phyloP scores from a whole-genome alignment of 306 rosid genomes.

The Cicer judaicum region DNA sequence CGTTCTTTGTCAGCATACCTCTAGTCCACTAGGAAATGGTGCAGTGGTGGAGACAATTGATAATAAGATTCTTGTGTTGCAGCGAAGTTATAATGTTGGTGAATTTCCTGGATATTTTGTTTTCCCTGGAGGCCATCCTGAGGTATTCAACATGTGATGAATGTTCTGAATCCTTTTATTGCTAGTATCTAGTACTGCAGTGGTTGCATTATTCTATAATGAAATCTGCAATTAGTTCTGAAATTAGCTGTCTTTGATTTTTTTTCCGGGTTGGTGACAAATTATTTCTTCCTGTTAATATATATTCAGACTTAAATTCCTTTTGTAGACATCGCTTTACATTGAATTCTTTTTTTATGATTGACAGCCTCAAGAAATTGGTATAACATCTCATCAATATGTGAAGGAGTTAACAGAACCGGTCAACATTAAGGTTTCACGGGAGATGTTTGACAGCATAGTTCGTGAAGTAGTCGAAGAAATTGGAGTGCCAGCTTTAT shows the following conservation, averaged over 20 bases:
- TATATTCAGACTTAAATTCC: constrained; percentile 28
- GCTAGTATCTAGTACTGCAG: constrained; percentile 18
- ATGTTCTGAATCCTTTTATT: constrained; percentile 14
- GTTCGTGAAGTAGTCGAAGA: constrained; percentile 94
- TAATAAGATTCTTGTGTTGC: constrained; percentile 72
- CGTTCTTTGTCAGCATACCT: constrained; percentile 76
- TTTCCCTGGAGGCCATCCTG: constrained; percentile 98
- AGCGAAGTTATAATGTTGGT: constrained; percentile 86
- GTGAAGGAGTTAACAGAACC: constrained; percentile 56
- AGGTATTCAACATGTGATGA: constrained; percentile 59
- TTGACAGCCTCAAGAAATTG: constrained; percentile 86
- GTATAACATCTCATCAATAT: constrained; percentile 59
- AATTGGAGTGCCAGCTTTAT: constrained; percentile 83
- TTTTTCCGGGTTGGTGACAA: constrained; percentile 16
- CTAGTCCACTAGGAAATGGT: constrained; percentile 95
- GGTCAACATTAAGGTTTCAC: constrained; percentile 58
- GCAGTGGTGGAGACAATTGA: constrained; percentile 90
- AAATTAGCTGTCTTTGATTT: constrained; percentile 27
- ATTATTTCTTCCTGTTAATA: constrained; percentile 19
- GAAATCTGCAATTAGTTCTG: constrained; percentile 7
- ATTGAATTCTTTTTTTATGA: constrained; percentile 38
- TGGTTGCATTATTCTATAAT: constrained; percentile 28
- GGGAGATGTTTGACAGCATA: constrained; percentile 90
- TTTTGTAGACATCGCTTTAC: constrained; percentile 30
- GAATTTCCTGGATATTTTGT: constrained; percentile 94